Conservation (phyloP, 805 yeast genomes). For the Pichia manshurica region DNA sequence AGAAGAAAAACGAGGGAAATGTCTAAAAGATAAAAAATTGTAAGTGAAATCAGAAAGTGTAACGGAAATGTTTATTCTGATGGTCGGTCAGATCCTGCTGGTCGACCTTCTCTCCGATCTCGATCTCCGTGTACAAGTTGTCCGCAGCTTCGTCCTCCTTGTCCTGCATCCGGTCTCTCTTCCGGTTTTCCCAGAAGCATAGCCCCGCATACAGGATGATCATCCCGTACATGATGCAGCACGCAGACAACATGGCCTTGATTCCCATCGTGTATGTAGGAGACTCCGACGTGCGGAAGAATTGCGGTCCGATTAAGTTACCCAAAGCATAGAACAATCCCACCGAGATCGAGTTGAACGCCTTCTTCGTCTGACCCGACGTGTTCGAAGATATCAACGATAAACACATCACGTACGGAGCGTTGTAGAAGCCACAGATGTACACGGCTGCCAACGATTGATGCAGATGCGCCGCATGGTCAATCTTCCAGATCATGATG, state of each 20-base stretch:
- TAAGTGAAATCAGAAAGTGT: slow-evolving; percentile 20
- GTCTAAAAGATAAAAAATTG: too few species aligned
- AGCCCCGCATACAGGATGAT: slow-evolving; percentile 16
- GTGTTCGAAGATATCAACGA: slow-evolving; percentile 31
- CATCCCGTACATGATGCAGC: slow-evolving; percentile 20
- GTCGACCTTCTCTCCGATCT: slow-evolving; percentile 9
- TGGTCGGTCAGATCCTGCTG: slow-evolving; percentile 49
- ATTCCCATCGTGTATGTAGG: slow-evolving; percentile 57
- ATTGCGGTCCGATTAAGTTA: slow-evolving; percentile 59
- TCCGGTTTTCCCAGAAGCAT: slow-evolving; percentile 39
- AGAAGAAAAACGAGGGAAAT: too few species aligned
- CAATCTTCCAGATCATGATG: slow-evolving; percentile 6
- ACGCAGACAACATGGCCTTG: slow-evolving; percentile 34
- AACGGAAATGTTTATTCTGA: slow-evolving; percentile 53
- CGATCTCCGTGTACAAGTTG: slow-evolving; percentile 3
- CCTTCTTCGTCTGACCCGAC: slow-evolving; percentile 64
- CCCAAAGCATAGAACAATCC: slow-evolving; percentile 49
- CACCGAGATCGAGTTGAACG: slow-evolving; percentile 18
- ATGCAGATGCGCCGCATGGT: background rate
- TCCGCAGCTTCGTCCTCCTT: background rate
- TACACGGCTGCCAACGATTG: slow-evolving; percentile 3
- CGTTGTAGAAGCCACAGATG: slow-evolving; percentile 6
- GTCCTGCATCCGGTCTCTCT: slow-evolving; percentile 32
- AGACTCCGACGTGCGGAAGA: slow-evolving; percentile 45
- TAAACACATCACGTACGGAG: slow-evolving; percentile 6